Percentiles rank a stretch among this genome's conserved stretches.
These are phyloP conservation scores for Porphyridium purpureum DNA, from an alignment of 23 red algal genomes.

Conservation along the genomic window DNA sequence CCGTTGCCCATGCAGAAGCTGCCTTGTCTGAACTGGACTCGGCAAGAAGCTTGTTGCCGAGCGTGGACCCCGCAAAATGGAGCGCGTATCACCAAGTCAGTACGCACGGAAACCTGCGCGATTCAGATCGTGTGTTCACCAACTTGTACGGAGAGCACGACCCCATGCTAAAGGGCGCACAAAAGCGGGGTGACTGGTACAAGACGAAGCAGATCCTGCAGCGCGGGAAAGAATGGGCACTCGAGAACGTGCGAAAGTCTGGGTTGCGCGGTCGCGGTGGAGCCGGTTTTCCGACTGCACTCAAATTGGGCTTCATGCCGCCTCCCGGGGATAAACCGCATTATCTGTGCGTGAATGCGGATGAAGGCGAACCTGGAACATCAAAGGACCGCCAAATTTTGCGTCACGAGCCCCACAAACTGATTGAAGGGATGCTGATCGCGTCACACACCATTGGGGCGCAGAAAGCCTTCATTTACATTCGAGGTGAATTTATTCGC, in stretches of 20 bases:
- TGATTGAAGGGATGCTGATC: constrained; percentile 75
- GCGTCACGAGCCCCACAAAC: constrained; percentile 95
- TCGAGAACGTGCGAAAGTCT: constrained; percentile 70
- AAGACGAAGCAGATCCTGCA: constrained; percentile 83
- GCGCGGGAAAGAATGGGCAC: constrained; percentile 69
- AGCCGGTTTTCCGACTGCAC: constrained; percentile 85
- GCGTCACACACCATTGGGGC: constrained; percentile 79
- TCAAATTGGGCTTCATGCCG: constrained; percentile 99
- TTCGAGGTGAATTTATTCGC: constrained; percentile 90
- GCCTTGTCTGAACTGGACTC: too few relatives aligned
- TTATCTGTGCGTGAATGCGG: constrained; percentile 95
- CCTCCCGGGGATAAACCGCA: constrained; percentile 54
- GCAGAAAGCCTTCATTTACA: constrained; percentile 72
- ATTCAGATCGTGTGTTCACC: constrained; percentile 94
- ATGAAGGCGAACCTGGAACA: constrained; percentile 93
- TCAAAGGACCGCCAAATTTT: constrained; percentile 98
- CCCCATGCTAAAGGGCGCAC: constrained; percentile 50
- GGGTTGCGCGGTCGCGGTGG: constrained; percentile 92
- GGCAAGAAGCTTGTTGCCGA: too few relatives aligned
- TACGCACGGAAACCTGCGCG: neutral
- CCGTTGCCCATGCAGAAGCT: too few relatives aligned
- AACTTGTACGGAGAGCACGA: constrained; percentile 88
- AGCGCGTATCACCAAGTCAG: neutral
- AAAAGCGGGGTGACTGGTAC: constrained; percentile 95
- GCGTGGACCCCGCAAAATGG: too few relatives aligned